Evolutionary conservation across 73 alveolate species (phyloP).

Genomic region (Durusdinium trenchii): DNA sequence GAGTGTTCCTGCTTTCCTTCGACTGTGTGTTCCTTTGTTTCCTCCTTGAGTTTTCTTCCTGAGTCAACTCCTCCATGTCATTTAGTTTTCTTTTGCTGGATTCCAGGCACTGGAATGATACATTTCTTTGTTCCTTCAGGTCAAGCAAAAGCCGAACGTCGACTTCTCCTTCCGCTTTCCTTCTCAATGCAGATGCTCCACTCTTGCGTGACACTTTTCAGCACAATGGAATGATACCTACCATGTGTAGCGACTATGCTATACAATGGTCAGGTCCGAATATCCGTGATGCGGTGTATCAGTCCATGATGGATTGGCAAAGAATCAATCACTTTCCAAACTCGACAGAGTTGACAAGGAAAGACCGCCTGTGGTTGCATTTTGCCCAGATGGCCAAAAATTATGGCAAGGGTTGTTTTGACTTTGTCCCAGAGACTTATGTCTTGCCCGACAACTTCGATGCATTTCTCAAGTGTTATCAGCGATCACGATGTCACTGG

Average conservation of each 20-base stretch:
- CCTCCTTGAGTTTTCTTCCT: no score
- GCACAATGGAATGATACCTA: constrained; percentile 40
- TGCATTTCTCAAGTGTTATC: constrained; percentile 82
- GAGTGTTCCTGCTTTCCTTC: no score
- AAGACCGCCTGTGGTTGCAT: constrained; percentile 96
- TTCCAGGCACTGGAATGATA: no score
- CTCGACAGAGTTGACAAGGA: constrained; percentile 96
- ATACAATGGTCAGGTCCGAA: constrained; percentile 83
- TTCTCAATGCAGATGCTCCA: constrained; percentile 66
- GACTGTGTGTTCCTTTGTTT: no score
- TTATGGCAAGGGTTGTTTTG: constrained; percentile 94
- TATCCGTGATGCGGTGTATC: constrained; percentile 77
- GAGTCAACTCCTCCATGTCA: no score
- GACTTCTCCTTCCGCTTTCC: constrained; percentile 31
- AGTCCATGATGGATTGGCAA: constrained; percentile 95
- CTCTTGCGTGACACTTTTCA: constrained; percentile 53
- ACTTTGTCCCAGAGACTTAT: constrained; percentile 96
- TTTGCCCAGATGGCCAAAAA: constrained; percentile 86
- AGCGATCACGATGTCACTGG: constrained; percentile 62
- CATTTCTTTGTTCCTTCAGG: neutral
- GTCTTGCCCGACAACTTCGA: constrained; percentile 92
- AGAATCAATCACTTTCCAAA: constrained; percentile 96
- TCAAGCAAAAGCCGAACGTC: constrained; percentile 45
- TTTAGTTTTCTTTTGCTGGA: no score
- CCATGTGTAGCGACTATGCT: constrained; percentile 36